Evolutionary conservation across 306 rosid genomes (phyloP), one percentile per base, ranked within the genome.

Genomic region (Trichosanthes cucumerina): DNA sequence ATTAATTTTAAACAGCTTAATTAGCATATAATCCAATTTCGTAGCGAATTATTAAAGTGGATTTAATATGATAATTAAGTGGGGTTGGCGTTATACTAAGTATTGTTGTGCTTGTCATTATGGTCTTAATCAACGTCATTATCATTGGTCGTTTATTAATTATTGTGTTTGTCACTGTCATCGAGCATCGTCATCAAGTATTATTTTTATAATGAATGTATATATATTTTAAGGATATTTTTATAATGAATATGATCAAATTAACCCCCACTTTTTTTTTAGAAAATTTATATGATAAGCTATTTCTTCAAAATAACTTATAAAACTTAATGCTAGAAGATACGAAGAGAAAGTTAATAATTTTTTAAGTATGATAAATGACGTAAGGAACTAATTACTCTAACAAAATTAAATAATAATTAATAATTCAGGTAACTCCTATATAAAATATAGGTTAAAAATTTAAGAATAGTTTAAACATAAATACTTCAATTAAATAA

Each of bases 101-200:
- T 62, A 62, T 63, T 63, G 23, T 21, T n/a, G 75, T 41, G 33
- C 52, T 44, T 60, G 65, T 59, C 63, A 69, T 69, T 69, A 43
- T 5, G 23, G 76, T 70, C 76, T 44, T 13, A 44, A 70, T 24
- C 56, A 44, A 44, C 57, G 57, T 70, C 57, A 23, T 44, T 70
- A 71, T 71, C 38, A 7, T 69, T 43, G 36, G 75, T 69, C 34
- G 33, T 69, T 44, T 24, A 43, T 71, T 71, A 44, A 71, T 44
- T 71, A 71, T 75, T 76, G n/a, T 52, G 76, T 75, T 46, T 11
- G 66, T 78, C 81, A 81, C 28, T 72, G 39, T 50, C 75, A 41
- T 23, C 6, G n/a, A 69, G 54, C 75, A 43, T 41, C 75, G 12
- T 69, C 75, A 69, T 41, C 74, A 21, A 69, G 53, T 39, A 41